Percentiles rank a stretch among this genome's conserved stretches.
Conservation (phyloP, 2,329 filamentous ascomycete genomes). For the Stachybotrys echinatus region DNA sequence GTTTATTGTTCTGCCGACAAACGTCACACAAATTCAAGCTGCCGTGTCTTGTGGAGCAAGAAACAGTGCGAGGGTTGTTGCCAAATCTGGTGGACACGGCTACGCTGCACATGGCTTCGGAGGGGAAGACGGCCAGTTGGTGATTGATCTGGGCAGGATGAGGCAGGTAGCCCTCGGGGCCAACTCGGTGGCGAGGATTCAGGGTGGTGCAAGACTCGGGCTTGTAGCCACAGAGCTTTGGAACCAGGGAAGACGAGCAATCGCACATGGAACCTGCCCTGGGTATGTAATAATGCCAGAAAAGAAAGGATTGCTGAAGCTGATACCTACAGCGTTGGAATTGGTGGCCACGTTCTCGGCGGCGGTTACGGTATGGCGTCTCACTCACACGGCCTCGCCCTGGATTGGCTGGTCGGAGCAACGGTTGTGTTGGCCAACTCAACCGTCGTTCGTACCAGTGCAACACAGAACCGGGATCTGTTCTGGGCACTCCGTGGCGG, state of each 20-base stretch:
- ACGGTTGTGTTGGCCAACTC: conserved; percentile 21
- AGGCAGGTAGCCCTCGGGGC: conserved; percentile 18
- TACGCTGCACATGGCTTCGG: conserved; percentile 45
- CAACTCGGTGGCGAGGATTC: conserved; percentile 7
- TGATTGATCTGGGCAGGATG: conserved; percentile 34
- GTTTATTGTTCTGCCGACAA: conserved; percentile 25
- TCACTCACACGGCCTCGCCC: conserved; percentile 18
- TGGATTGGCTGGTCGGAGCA: conserved; percentile 21
- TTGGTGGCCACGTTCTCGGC: conserved; percentile 20
- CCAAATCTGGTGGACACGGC: conserved; percentile 47
- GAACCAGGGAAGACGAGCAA: conserved; percentile 29
- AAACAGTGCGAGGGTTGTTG: conserved; percentile 39
- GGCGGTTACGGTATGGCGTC: conserved; percentile 25
- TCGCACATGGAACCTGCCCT: conserved; percentile 49
- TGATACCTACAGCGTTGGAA: conserved; percentile 17
- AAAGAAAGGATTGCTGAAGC: neutral
- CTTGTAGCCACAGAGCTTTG: conserved; percentile 36
- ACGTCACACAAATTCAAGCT: conserved; percentile 32
- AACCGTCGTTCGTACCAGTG: conserved; percentile 13
- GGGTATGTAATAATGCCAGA: conserved; percentile 30
- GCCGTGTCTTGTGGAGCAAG: conserved; percentile 40
- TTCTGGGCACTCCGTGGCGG: conserved; percentile 24
- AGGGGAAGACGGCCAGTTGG: conserved; percentile 32
- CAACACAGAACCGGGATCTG: conserved; percentile 16
- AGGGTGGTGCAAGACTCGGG: conserved; percentile 45